Conservation (phyloP, 345 rosid species). For the Syzygium grande region DNA sequence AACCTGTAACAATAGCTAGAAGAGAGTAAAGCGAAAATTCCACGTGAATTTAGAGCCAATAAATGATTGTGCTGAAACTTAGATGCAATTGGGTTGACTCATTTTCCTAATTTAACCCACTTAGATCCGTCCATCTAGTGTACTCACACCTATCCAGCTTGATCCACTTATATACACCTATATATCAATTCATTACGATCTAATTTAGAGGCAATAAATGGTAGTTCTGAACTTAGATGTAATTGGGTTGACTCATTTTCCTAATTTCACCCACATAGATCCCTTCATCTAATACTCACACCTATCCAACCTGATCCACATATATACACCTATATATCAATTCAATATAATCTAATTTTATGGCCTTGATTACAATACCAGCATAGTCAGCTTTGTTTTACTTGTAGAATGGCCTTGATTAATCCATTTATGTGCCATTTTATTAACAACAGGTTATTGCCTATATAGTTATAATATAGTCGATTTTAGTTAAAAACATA, state of each 20-base stretch:
- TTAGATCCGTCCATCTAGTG: no score
- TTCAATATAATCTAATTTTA: not conserved
- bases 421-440: not conserved
- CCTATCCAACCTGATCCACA: not conserved
- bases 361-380: not conserved
- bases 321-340: not conserved
- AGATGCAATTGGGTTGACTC: no score
- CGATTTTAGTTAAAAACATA: not conserved
- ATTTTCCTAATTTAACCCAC: no score
- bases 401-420: not conserved
- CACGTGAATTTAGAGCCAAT: not conserved
- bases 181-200: not conserved
- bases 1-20: not conserved
- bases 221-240: no score
- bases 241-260: no score
- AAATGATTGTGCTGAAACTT: no score
- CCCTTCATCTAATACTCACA: no score
- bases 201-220: not conserved
- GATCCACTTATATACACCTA: not conserved
- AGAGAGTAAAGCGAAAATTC: not conserved
- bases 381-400: not conserved
- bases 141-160: not conserved
- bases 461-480: not conserved
- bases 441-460: not conserved
- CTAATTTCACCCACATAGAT: no score